Evolutionary conservation across 306 rosid genomes (phyloP), one percentile per base, ranked within the genome.

Genomic region (Sphenostylis stenocarpa): DNA sequence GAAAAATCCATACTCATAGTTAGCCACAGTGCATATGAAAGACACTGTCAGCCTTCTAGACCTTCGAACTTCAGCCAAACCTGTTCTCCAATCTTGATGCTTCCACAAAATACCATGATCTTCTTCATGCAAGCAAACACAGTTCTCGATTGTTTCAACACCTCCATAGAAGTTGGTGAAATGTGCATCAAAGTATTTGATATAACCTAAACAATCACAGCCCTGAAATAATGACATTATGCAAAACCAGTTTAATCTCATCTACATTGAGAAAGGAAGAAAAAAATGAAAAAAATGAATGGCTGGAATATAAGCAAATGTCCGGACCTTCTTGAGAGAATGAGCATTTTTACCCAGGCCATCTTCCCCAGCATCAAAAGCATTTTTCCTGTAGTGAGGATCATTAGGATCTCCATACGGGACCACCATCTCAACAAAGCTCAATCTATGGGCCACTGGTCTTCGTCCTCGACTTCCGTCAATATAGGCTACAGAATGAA

Each of bases 71-170:
- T 91, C 97, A 43, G 94, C 94, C 67, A 89, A 76, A 65, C 97
- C 90, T 53, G 94, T 81, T 85, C 94, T 89, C 97, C 97, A 91
- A 83, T 91, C 97, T 84, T 91, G 97, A 83, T 91, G 97, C 78
- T 91, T 91, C 97, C 97, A 91, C 62, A 91, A 61, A 23, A 89
- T 89, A 56, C 97, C 97, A 70, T 89, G 94, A 73, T 91, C 94
- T 82, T 91, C 97, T 83, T 91, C 97, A 33, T 91, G 97, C 82
- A 91, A 60, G 77, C 97, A 91, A 69, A 89, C 92, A 87, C 94
- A 91, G 51, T 91, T 91, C 87, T 91, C 97, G 5, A 65, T 87
- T 60, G 94, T 91, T 88, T 91, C 94, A 64, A 91, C 92, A 15
- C 97, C 88, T 34, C 94, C 97, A 39, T 82, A 86, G 77, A 89